A percentile compares a stretch with the other conserved stretches of the same genome.
These are phyloP conservation scores for Aspergillus terreus DNA, from an alignment of 2,329 filamentous ascomycete genomes.

Conservation along the genomic window DNA sequence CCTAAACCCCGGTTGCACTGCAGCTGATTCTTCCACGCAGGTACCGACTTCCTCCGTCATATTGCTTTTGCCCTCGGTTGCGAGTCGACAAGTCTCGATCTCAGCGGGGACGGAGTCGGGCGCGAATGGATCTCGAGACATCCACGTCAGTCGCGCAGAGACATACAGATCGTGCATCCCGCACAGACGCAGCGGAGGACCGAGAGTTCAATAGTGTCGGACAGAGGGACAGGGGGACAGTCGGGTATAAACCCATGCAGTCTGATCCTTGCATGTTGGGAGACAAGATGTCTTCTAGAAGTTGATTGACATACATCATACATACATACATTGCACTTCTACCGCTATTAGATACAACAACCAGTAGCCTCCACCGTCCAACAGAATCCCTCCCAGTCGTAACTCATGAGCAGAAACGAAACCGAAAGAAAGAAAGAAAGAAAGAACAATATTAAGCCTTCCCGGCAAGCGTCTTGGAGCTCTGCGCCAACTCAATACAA, in stretches of 20 bases:
- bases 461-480: conserved; percentile 23
- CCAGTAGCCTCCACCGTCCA: background rate
- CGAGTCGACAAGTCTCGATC: background rate
- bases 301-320: background rate
- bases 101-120: background rate
- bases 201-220: background rate
- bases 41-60: background rate
- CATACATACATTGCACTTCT: background rate
- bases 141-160: background rate
- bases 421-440: background rate
- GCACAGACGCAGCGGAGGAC: background rate
- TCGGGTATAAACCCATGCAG: background rate
- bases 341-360: background rate
- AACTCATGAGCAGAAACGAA: background rate
- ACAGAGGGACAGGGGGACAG: background rate
- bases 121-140: background rate
- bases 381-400: background rate
- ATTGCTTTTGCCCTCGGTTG: background rate
- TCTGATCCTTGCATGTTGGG: background rate
- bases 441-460: conserved; percentile 1
- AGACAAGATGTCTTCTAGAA: background rate
- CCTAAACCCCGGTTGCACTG: background rate
- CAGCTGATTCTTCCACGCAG: background rate
- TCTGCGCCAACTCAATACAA: conserved; percentile 59
- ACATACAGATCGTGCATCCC: background rate